Conservation (phyloP, 768 basidiomycete genomes). For the Rhodotorula diobovata region DNA sequence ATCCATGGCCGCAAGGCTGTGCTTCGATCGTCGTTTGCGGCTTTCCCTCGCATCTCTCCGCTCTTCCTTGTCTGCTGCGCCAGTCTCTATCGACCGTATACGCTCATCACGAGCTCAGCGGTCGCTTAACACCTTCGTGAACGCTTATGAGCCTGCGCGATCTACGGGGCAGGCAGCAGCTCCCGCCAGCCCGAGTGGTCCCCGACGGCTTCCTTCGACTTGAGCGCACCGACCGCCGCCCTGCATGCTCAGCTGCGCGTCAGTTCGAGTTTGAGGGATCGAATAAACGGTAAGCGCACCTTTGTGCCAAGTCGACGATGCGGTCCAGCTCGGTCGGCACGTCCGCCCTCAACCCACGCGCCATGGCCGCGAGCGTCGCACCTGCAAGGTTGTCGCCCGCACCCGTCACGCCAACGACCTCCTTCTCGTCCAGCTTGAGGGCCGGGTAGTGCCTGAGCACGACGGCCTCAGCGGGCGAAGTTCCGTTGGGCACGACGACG, state of each 20-base stretch:
- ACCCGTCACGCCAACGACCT: conserved; percentile 71
- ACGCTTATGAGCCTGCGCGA: too few relatives aligned
- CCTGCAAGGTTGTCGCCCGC: conserved; percentile 90
- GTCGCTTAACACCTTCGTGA: too few relatives aligned
- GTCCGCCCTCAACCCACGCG: conserved; percentile 1
- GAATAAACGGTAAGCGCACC: conserved; percentile 9
- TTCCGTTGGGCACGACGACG: conserved; percentile 56
- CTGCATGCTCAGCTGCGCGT: neutral
- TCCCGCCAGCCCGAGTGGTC: conserved; percentile 13
- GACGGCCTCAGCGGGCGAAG: conserved; percentile 53
- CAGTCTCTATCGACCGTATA: too few relatives aligned
- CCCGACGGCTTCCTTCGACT: conserved; percentile 29
- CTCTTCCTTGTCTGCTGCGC: too few relatives aligned
- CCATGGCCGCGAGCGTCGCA: conserved; percentile 60
- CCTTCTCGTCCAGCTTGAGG: conserved; percentile 48
- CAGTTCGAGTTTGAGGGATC: neutral
- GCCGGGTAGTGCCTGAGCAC: conserved; percentile 73
- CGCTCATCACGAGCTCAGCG: too few relatives aligned
- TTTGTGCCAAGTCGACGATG: conserved; percentile 59
- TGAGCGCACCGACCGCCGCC: conserved; percentile 25
- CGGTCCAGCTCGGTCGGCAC: conserved; percentile 48
- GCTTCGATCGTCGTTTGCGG: too few relatives aligned
- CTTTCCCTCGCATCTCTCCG: too few relatives aligned
- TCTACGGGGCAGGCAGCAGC: neutral
- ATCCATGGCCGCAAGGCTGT: too few relatives aligned